A percentile compares a stretch with the other conserved stretches of the same genome.
Evolutionary conservation across 805 yeast species (phyloP).

Genomic region (Diddensiella transvaalensis): DNA sequence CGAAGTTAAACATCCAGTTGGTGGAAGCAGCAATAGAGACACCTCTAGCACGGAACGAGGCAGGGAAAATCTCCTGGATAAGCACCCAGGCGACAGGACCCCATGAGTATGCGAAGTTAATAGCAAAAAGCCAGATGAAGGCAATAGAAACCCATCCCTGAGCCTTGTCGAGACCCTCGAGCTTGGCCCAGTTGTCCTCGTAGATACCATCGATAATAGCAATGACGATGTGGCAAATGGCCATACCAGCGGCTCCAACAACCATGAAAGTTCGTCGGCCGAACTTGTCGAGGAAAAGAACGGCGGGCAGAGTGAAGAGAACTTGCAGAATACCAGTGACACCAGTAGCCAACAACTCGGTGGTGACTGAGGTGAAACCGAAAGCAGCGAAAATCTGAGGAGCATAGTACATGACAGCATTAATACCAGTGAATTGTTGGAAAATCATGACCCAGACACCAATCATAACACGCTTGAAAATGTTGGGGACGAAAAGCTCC

Average conservation of each 20-base stretch:
- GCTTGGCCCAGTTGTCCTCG: slow-evolving; percentile 37
- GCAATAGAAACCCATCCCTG: slow-evolving; percentile 54
- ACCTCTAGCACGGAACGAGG: slow-evolving; percentile 66
- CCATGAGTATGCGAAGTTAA: slow-evolving; percentile 54
- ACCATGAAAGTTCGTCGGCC: slow-evolving; percentile 66
- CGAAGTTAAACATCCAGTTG: slow-evolving; percentile 60
- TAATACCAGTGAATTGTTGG: slow-evolving; percentile 71
- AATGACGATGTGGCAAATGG: slow-evolving; percentile 57
- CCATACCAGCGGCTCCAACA: slow-evolving; percentile 62
- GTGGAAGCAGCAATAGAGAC: slow-evolving; percentile 60
- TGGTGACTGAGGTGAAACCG: slow-evolving; percentile 47
- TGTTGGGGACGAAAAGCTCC: slow-evolving; percentile 48
- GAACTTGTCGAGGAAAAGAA: slow-evolving; percentile 49
- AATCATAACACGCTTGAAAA: slow-evolving; percentile 39
- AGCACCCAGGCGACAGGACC: slow-evolving; percentile 60
- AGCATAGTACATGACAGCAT: slow-evolving; percentile 69
- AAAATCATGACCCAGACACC: slow-evolving; percentile 48
- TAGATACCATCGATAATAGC: slow-evolving; percentile 40
- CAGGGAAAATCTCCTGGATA: slow-evolving; percentile 64
- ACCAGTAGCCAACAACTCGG: slow-evolving; percentile 42
- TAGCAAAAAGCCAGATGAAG: slow-evolving; percentile 53
- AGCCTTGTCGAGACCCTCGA: slow-evolving; percentile 9
- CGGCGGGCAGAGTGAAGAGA: slow-evolving; percentile 52
- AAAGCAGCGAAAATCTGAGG: slow-evolving; percentile 55
- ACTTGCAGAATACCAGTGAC: slow-evolving; percentile 47